Evolutionary conservation across 1,139 yeast genomes (phyloP), one percentile per base, ranked within the genome.

Genomic region (Yamadazyma spencermartinsiae): DNA sequence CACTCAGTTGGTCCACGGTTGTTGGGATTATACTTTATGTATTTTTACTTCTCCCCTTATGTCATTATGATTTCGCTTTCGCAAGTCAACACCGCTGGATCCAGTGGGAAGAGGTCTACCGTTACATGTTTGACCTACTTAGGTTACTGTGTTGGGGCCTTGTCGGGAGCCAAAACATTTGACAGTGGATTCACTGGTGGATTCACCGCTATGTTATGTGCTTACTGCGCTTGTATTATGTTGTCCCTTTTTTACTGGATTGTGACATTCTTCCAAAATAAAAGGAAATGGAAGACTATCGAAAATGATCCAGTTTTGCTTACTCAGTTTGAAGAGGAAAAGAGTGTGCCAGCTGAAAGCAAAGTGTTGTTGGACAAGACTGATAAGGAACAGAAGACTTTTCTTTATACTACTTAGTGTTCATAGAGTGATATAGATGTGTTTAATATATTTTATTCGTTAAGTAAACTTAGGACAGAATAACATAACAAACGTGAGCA

Each of bases 111-210:
- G 41, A 56, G 58, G 41, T 43, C 55, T 16, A 32, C 35, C 8
- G 50, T 48, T 5, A 43, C 43, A 16, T 54, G 54, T 21, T 45
- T 52, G 31, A 55, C 54, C 38, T 56, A 54, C 37, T 37, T 46
- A 14, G 63, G 60, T 1, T 61, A 56, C 38, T 55, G 62, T 17
- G 50, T 54, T 10, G 68, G 63, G 4, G 54, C 60, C n/a, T 44
- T 62, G 8, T 55, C 58, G 33, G 68, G 66, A 1, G 63, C 65
- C 5, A 65, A 63, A 39, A 38, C 60, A n/a, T 61, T 60, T 41
- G 51, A 52, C 31, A 52, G 51, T 2, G 44, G 49, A 11, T 52
- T 49, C 40, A 45, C 46, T n/a, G 57, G 58, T 10, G 60, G 60
- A 9, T 55, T 55, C 34, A 45, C 48, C 24, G 58, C 57, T 9